Evolutionary conservation across 2,329 filamentous ascomycete species (phyloP).

Genomic region (Sodiomyces alkalinus): DNA sequence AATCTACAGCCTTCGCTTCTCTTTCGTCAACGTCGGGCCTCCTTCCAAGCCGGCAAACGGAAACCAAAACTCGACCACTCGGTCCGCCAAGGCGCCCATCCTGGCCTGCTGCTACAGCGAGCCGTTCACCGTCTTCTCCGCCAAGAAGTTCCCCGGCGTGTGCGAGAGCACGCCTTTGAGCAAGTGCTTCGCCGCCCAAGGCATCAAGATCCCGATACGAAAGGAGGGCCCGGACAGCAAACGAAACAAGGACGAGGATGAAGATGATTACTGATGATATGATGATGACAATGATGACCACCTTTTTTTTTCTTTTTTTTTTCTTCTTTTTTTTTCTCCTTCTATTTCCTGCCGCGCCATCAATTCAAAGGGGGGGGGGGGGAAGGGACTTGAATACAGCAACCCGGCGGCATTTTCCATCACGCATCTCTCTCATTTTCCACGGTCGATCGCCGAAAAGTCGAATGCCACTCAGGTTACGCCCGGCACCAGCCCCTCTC

Average conservation of each 20-base stretch:
- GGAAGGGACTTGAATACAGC: no score
- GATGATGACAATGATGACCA: no score
- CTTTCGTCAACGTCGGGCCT: constrained; percentile 72
- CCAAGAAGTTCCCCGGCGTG: constrained; percentile 96
- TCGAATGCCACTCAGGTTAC: no score
- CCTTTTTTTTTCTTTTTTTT: constrained; percentile 1
- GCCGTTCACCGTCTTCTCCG: constrained; percentile 83
- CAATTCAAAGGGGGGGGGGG: no score
- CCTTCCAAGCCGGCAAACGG: constrained; percentile 19
- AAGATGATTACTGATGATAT: constrained; percentile 22
- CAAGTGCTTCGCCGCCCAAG: constrained; percentile 84
- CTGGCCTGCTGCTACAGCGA: constrained; percentile 79
- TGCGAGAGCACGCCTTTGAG: constrained; percentile 85
- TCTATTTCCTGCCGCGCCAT: no score
- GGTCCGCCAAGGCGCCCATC: constrained; percentile 63
- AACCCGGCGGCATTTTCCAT: no score
- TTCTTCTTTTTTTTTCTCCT: neutral
- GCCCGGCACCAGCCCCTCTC: no score
- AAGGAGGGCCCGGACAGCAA: constrained; percentile 50
- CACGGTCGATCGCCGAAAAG: no score
- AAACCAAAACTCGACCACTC: constrained; percentile 35
- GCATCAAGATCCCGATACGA: constrained; percentile 91
- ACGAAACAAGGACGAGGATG: constrained; percentile 38
- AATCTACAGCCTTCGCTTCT: constrained; percentile 41
- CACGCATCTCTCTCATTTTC: no score